These are phyloP conservation scores for Alternaria sp. DNA, from an alignment of 2,329 filamentous ascomycete species.

Conservation along the genomic window DNA sequence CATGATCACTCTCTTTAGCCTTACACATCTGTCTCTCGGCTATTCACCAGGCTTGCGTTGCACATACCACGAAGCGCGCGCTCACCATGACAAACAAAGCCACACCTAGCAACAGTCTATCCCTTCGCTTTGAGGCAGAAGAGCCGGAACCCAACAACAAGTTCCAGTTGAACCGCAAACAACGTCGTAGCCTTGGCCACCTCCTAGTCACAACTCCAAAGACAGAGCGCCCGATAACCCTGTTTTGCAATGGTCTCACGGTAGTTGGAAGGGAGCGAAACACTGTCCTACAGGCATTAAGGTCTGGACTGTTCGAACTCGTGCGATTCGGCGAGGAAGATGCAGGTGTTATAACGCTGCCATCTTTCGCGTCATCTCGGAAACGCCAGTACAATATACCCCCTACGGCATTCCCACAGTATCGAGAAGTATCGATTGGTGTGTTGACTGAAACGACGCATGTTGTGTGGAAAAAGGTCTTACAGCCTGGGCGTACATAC, in stretches of 20 bases:
- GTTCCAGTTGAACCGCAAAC: background rate
- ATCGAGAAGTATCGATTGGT: background rate
- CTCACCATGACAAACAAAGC: background rate
- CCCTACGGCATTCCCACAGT: background rate
- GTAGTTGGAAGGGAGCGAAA: background rate
- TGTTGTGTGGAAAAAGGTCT: background rate
- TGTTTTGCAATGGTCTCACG: background rate
- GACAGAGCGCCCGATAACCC: background rate
- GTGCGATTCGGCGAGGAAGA: background rate
- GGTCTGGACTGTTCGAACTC: background rate
- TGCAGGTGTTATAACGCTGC: background rate
- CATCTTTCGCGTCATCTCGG: background rate
- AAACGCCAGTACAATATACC: background rate
- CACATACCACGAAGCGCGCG: background rate
- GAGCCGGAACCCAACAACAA: fast-evolving
- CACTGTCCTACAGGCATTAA: background rate
- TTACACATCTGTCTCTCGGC: too few relatives aligned
- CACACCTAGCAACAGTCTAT: background rate
- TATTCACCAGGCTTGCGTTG: background rate
- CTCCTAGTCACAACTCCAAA: background rate
- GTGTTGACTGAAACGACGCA: background rate
- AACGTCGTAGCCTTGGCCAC: background rate
- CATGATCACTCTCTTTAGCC: too few relatives aligned
- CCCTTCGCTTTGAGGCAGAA: background rate
- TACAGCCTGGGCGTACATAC: background rate